Percentiles rank a stretch among this genome's conserved stretches.
Evolutionary conservation across 768 basidiomycete genomes (phyloP).

Genomic region (Boletus reticulatus): DNA sequence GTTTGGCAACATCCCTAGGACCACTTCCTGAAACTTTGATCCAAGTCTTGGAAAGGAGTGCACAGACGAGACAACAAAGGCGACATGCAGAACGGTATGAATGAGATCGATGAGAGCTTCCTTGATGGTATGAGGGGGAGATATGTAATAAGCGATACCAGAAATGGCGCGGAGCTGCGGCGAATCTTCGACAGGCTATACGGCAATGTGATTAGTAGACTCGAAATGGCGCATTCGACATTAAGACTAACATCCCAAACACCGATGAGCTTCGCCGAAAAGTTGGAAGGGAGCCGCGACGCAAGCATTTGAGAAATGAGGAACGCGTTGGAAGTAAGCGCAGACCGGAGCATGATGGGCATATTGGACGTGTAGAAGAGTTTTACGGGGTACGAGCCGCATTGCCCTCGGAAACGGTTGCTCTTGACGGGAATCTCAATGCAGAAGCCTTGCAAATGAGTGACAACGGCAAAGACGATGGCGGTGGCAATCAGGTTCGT

Average conservation of each 20-base stretch:
- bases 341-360: too few relatives aligned
- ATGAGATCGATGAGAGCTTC: conserved; percentile 90
- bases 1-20: conserved; percentile 63
- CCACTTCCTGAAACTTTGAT: conserved; percentile 97
- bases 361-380: too few relatives aligned
- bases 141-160: conserved; percentile 97
- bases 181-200: conserved; percentile 88
- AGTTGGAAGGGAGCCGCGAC: neutral
- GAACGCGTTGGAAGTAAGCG: too few relatives aligned
- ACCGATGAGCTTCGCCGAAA: conserved; percentile 87
- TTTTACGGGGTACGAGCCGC: too few relatives aligned
- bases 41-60: conserved; percentile 99
- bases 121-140: conserved; percentile 93
- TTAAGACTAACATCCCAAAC: conserved; percentile 84
- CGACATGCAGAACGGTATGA: conserved; percentile 87
- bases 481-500: too few relatives aligned
- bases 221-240: neutral
- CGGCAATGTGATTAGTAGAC: conserved; percentile 3
- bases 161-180: conserved; percentile 88
- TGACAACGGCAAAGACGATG: too few relatives aligned
- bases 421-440: too few relatives aligned
- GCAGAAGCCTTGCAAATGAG: too few relatives aligned
- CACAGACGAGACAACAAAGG: conserved; percentile 94
- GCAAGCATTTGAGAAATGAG: too few relatives aligned
- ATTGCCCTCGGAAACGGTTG: too few relatives aligned